Evolutionary conservation across 257 asterid genomes (phyloP), one percentile per base, ranked within the genome.

Genomic region (Primulina eburnea): DNA sequence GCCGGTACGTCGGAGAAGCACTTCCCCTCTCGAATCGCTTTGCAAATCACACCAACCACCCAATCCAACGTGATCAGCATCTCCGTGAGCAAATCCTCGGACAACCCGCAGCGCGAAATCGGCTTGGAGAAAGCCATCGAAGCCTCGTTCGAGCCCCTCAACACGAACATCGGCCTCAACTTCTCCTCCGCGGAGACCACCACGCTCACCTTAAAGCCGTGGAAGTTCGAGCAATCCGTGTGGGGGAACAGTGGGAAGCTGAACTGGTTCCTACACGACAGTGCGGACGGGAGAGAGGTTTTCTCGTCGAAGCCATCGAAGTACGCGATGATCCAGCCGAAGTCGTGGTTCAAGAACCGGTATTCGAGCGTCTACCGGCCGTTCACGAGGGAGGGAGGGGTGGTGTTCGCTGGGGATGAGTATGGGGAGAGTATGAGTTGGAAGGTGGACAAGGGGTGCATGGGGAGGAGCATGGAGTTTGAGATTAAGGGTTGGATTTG

Each of bases 221-320:
- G 98, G 98, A 92, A 89, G 55, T 92, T 89, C 74, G 97, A 90
- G 80, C 97, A 88, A 32, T 88, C 96, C 1, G 95, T 87, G 50
- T 60, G 79, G 34, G 96, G 96, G 0, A 78, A 83, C 69, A 75
- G 82, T 7, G 90, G 77, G 2, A 84, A 58, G 62, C 61, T 92
- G 30, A 88, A 86, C 63, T 90, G 98, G 97, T 90, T 82, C 56
- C 88, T 92, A 6, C 97, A 92, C 62, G 98, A 90, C 58, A 78
- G 79, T 21, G 82, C 24, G 38, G 85, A 92, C 34, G 98, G 98
- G 0, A 75, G 90, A 14, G 98, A 92, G 79, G 97, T 92, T 0
- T 87, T 84, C 73, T 89, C 98, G 12, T 85, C 96, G 3, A 86
- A 74, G 76, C 98, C 98, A 0, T 92, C 98, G 0, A 90, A 82